These are phyloP conservation scores for Neurospora sp. DNA, from an alignment of 495 filamentous ascomycete species.

Conservation along the genomic window DNA sequence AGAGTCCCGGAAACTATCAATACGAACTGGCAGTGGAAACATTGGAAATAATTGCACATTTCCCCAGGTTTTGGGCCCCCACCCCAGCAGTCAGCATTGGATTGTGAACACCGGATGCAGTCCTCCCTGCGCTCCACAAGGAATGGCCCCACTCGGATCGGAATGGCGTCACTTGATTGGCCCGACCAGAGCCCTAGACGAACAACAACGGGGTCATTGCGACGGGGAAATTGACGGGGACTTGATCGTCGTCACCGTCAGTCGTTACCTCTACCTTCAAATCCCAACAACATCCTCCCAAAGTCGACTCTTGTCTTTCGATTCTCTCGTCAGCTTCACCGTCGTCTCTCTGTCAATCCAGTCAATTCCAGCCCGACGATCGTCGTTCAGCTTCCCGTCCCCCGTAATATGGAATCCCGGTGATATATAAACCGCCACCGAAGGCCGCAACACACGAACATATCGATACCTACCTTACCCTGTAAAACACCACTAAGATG, in stretches of 20 bases:
- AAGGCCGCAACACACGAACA: constrained; percentile 9
- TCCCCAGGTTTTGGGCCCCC: neutral
- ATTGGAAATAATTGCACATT: neutral
- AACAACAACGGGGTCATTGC: neutral
- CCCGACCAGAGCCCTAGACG: neutral
- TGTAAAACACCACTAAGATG: constrained; percentile 19
- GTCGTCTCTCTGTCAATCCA: neutral
- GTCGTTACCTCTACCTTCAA: neutral
- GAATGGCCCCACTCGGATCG: neutral
- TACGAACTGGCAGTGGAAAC: neutral
- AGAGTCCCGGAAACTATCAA: neutral
- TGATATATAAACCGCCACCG: constrained; percentile 4
- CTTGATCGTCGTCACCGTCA: neutral
- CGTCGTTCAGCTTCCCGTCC: neutral
- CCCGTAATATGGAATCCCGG: constrained; percentile 8
- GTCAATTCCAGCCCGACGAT: neutral
- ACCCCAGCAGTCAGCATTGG: neutral
- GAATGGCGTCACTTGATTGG: neutral
- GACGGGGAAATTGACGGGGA: neutral
- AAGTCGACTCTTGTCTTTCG: neutral
- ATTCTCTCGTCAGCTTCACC: neutral
- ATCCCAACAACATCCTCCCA: neutral
- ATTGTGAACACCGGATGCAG: neutral
- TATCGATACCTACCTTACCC: neutral
- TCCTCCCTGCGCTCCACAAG: neutral